A percentile compares a stretch with the other conserved stretches of the same genome.
Evolutionary conservation across 164 flowering plant species (phyloP).

Genomic region (Amborella trichopoda): DNA sequence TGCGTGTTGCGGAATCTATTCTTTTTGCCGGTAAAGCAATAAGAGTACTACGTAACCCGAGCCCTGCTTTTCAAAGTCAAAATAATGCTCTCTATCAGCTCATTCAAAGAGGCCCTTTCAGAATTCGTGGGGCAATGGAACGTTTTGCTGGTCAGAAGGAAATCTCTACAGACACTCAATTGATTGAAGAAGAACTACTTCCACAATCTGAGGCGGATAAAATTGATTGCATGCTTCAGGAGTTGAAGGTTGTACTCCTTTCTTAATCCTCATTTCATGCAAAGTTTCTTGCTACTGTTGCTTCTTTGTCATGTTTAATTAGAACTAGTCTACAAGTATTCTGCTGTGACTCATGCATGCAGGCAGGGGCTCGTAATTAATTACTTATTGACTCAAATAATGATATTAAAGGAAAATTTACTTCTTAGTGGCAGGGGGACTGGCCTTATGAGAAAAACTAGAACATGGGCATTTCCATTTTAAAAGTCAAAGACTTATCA

Average conservation of each 20-base stretch:
- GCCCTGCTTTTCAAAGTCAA: constrained; percentile 45
- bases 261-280: background rate
- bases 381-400: no score
- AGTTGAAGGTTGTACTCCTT: constrained; percentile 47
- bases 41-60: constrained; percentile 87
- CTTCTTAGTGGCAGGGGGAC: no score
- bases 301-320: no score
- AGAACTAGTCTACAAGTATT: no score
- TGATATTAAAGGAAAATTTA: no score
- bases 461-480: no score
- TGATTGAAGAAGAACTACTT: constrained; percentile 61
- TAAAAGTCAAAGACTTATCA: no score
- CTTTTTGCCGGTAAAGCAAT: constrained; percentile 96
- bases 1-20: constrained; percentile 91
- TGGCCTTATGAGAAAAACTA: no score
- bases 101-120: constrained; percentile 33
- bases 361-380: no score
- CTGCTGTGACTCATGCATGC: no score
- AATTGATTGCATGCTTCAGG: constrained; percentile 75
- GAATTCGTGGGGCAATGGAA: constrained; percentile 33
- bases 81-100: constrained; percentile 33
- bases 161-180: constrained; percentile 17
- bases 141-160: constrained; percentile 39
- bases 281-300: no score
- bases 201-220: constrained; percentile 92